These are phyloP conservation scores for Fusarium nisikadoi DNA, from an alignment of 2,329 filamentous ascomycete species.

Conservation along the genomic window DNA sequence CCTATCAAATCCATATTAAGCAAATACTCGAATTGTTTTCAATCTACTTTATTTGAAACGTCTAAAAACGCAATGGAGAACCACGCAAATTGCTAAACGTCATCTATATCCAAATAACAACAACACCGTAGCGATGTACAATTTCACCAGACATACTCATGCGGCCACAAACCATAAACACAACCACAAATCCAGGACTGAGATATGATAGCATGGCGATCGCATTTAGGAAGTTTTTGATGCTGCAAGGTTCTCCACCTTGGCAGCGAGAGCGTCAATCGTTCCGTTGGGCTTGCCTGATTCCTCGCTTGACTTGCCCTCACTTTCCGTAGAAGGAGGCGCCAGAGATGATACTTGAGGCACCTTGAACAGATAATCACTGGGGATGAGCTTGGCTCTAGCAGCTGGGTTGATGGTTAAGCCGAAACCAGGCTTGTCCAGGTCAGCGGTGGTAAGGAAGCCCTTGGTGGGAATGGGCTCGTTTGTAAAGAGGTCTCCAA, in stretches of 20 bases:
- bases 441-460: constrained; percentile 79
- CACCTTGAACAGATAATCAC: constrained; percentile 77
- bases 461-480: constrained; percentile 89
- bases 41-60: neutral
- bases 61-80: neutral
- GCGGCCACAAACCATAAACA: neutral
- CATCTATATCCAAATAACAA: neutral
- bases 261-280: constrained; percentile 47
- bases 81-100: neutral
- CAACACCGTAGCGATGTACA: neutral
- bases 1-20: neutral
- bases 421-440: constrained; percentile 92
- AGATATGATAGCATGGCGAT: neutral
- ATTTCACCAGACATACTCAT: neutral
- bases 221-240: constrained; percentile 9
- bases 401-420: constrained; percentile 85
- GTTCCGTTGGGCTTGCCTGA: constrained; percentile 37
- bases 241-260: constrained; percentile 50
- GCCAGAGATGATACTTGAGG: constrained; percentile 61
- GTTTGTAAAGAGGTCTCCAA: constrained; percentile 89
- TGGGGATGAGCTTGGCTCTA: constrained; percentile 76
- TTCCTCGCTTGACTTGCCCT: constrained; percentile 29
- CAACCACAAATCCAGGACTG: neutral
- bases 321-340: constrained; percentile 46
- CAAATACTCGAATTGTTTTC: neutral